Evolutionary conservation across 164 flowering plant species (phyloP), one percentile per base, ranked within the genome.

Genomic region (Vitis cinerea): DNA sequence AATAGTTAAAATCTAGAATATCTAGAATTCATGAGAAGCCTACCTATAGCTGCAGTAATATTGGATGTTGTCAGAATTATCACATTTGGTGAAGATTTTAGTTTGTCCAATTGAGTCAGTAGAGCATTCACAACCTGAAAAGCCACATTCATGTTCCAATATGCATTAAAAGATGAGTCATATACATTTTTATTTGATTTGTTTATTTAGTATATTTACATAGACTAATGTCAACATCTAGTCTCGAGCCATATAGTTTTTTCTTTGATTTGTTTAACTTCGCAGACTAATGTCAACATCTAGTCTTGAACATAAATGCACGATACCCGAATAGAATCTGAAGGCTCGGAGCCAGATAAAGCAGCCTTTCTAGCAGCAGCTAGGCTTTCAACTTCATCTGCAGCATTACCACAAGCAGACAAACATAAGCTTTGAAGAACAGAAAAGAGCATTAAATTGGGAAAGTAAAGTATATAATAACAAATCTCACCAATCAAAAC

Each of bases 321-420:
- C 9, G n/a, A 14, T 88, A 89, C 98, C 86, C 99, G 76, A 56
- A 92, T 96, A 15, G 99, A 96, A 74, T 92, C 98, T 66, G 99
- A 93, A 70, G 98, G 99, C 76, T 96, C 99, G 11, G 99, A 96
- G 44, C 99, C 98, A 77, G 99, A 96, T 74, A 93, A 84, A 62
- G 99, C 99, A 74, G 99, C 95, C 67, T 88, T 88, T 80, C 99
- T 86, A 50, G 99, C 98, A 77, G 99, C 95, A 72, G 99, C 98
- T 67, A 96, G 95, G 70, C 99, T 96, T 90, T 96, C 99, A 73
- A 96, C 97, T 87, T 96, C 99, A 87, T 96, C 99, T 96, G 84
- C 70, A 80, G 56, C 66, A 83, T 65, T 44, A 67, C 27, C 64
- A 50, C 29, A 10, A 1, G 66, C 17, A 70, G 8, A 55, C 12